Percentiles rank a stretch among this genome's conserved stretches.
Evolutionary conservation across 371 early-diverging fungal species (phyloP).

Genomic region (Dinochytrium kinnereticum): DNA sequence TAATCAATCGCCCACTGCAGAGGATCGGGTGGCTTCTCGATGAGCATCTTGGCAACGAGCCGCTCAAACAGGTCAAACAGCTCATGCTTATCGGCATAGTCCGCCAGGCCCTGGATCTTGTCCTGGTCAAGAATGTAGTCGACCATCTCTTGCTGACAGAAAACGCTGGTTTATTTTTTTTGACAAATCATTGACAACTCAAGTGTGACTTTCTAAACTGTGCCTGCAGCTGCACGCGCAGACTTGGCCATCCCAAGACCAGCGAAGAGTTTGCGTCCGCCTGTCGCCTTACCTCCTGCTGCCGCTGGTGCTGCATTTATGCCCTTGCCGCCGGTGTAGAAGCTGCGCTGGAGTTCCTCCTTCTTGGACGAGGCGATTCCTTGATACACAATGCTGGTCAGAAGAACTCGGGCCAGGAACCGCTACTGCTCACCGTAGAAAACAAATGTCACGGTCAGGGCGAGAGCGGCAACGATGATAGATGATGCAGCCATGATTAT

Average conservation of each 20-base stretch:
- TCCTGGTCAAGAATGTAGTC: conserved; percentile 42
- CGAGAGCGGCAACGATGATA: conserved; percentile 8
- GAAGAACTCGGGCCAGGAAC: no score
- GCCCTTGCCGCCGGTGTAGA: conserved; percentile 21
- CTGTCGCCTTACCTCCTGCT: neutral
- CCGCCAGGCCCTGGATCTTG: conserved; percentile 41
- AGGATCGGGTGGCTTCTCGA: conserved; percentile 51
- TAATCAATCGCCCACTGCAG: conserved; percentile 50
- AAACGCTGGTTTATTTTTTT: neutral
- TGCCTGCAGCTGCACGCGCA: neutral
- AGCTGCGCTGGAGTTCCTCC: conserved; percentile 10
- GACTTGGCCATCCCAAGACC: neutral
- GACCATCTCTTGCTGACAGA: conserved; percentile 20
- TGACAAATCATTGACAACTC: neutral
- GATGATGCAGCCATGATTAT: conserved; percentile 6
- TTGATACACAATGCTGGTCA: no score
- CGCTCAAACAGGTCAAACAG: conserved; percentile 51
- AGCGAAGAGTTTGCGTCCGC: neutral
- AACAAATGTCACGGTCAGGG: conserved; percentile 4
- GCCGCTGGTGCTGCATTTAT: neutral
- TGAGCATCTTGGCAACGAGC: conserved; percentile 38
- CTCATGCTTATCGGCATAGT: conserved; percentile 55
- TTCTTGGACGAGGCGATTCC: conserved; percentile 10
- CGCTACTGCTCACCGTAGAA: conserved; percentile 8
- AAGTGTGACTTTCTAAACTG: neutral